phyloP scores from a whole-genome alignment of 192 early-diverging fungal genomes.

The Bifiguratus adelaidae region DNA sequence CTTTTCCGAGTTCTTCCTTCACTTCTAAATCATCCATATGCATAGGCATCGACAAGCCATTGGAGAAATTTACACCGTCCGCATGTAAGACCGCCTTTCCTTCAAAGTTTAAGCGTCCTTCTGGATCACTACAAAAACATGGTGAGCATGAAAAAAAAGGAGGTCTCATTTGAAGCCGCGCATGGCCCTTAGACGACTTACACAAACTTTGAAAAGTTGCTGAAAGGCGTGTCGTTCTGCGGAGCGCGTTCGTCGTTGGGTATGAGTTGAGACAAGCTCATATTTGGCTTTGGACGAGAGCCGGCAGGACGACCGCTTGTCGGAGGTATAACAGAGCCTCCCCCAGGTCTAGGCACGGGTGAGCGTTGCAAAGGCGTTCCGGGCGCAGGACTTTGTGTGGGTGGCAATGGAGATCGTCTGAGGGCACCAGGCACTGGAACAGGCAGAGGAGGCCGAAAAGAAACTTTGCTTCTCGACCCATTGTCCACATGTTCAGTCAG shows the following conservation, averaged over 20 bases:
- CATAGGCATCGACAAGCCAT: constrained; percentile 79
- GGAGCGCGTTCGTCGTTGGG: constrained; percentile 6
- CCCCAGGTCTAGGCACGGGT: constrained; percentile 4
- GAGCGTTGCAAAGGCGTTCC: constrained; percentile 2
- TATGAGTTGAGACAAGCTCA: constrained; percentile 17
- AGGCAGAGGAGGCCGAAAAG: no score
- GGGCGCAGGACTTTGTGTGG: constrained; percentile 7
- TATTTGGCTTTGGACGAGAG: constrained; percentile 1
- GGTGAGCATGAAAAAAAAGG: constrained; percentile 2
- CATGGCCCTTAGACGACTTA: constrained; percentile 16
- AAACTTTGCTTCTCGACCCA: no score
- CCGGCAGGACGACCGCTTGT: constrained; percentile 5
- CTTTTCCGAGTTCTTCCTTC: constrained; percentile 74
- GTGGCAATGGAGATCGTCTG: constrained; percentile 10
- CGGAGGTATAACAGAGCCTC: neutral
- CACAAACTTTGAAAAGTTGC: constrained; percentile 59
- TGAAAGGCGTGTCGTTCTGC: constrained; percentile 37
- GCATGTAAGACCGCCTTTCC: constrained; percentile 88
- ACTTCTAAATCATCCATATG: constrained; percentile 76
- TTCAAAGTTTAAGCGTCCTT: constrained; percentile 81
- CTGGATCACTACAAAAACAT: constrained; percentile 48
- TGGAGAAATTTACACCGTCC: constrained; percentile 86
- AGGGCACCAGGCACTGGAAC: no score
- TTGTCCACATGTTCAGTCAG: no score
- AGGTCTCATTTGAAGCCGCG: neutral